phyloP scores from a whole-genome alignment of 805 yeast genomes.

The Tanozyma kutaoensis region DNA sequence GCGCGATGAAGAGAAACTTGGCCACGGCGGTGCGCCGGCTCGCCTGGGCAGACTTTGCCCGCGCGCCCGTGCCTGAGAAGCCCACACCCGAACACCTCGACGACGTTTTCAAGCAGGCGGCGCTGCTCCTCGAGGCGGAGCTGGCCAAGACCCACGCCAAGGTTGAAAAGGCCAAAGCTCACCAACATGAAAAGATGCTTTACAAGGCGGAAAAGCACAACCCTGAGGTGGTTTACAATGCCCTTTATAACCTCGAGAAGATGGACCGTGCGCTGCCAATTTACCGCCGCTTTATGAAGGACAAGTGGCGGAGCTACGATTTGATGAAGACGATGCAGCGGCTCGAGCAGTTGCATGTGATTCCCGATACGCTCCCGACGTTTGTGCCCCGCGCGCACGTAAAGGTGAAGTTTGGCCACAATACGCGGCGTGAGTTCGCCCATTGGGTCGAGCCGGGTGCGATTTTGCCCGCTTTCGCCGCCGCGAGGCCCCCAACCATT shows the following conservation, averaged over 20 bases:
- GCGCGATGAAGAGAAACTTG: too few species aligned
- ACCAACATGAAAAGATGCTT: constrained; percentile 15
- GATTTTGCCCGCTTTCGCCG: constrained; percentile 58
- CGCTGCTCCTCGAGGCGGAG: too few species aligned
- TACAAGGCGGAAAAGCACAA: constrained; percentile 59
- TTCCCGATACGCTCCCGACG: constrained; percentile 92
- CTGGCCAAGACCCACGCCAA: too few species aligned
- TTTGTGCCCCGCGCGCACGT: constrained; percentile 71
- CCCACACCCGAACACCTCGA: too few species aligned
- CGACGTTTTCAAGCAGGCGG: too few species aligned
- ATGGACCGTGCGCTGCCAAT: constrained; percentile 67
- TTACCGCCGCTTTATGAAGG: constrained; percentile 54
- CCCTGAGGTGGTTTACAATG: constrained; percentile 76
- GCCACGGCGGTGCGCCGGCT: too few species aligned
- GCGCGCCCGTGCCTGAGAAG: too few species aligned
- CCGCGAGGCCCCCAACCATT: constrained; percentile 64
- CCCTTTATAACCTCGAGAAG: constrained; percentile 23
- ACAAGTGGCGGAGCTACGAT: constrained; percentile 60
- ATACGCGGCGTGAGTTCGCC: constrained; percentile 35
- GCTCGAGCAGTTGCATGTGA: constrained; percentile 68
- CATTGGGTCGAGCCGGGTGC: constrained; percentile 75
- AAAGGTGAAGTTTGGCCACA: constrained; percentile 60
- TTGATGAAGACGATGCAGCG: constrained; percentile 84
- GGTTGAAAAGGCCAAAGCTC: too few species aligned
- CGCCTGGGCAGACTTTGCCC: too few species aligned